Percentiles rank a stretch among this genome's conserved stretches.
These are phyloP conservation scores for Heliamphora pulchella DNA, from an alignment of 179 eudicot genomes.

Conservation along the genomic window DNA sequence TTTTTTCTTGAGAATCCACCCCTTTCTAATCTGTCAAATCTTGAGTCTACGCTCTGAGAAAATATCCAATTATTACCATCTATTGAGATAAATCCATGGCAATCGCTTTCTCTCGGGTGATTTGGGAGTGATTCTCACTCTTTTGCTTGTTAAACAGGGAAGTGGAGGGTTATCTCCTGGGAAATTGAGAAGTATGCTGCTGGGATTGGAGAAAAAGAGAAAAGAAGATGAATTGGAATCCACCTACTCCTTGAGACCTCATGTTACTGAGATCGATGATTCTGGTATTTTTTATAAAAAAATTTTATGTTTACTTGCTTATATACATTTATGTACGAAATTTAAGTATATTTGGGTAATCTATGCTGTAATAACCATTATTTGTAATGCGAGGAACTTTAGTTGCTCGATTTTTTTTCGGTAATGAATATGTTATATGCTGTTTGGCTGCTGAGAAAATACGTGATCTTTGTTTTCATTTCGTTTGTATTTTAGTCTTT, in stretches of 20 bases:
- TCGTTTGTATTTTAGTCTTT: no score
- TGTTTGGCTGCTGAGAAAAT: not conserved
- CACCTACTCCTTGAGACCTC: constrained; percentile 42
- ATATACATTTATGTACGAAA: no score
- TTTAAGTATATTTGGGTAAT: no score
- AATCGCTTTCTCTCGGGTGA: not conserved
- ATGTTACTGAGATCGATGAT: constrained; percentile 34
- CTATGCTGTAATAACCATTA: not conserved
- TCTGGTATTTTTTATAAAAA: constrained; percentile 28
- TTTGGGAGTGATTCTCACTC: not conserved
- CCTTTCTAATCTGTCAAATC: constrained; percentile 15
- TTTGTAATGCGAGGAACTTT: not conserved
- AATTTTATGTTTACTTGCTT: no score
- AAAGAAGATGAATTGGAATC: constrained; percentile 31
- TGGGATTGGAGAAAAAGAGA: constrained; percentile 42
- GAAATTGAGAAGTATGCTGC: constrained; percentile 51
- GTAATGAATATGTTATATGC: not conserved
- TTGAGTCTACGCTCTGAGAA: not conserved
- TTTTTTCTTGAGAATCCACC: not conserved
- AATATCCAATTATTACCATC: not conserved
- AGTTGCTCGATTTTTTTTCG: not conserved
- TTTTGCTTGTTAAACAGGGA: constrained; percentile 1
- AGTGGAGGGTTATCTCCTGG: constrained; percentile 36
- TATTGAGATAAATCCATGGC: not conserved
- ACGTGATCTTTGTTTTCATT: no score